Percentiles rank a stretch among this genome's conserved stretches.
Conservation (phyloP, 2,329 filamentous ascomycete species). For the Cladosporium velox region DNA sequence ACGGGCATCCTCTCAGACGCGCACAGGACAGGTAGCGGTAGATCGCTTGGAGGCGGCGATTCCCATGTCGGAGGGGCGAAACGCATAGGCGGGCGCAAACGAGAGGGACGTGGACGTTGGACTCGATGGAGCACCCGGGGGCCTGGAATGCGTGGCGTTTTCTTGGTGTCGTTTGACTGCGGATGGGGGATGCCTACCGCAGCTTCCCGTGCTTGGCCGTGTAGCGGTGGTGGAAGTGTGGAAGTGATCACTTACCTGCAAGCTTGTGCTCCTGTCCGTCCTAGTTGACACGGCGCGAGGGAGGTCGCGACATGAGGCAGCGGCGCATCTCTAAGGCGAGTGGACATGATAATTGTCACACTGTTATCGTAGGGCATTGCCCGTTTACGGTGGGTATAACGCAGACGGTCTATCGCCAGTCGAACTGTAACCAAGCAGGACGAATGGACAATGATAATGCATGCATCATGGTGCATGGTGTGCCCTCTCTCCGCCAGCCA, state of each 20-base stretch:
- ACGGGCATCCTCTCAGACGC: constrained; percentile 8
- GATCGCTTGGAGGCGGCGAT: constrained; percentile 14
- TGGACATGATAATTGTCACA: background rate
- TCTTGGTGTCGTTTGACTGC: background rate
- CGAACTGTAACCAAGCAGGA: background rate
- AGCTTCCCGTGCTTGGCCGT: constrained; percentile 10
- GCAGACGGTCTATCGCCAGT: background rate
- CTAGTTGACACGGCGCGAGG: background rate
- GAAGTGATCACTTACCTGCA: background rate
- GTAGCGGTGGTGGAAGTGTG: background rate
- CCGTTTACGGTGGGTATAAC: background rate
- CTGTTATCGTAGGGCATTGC: background rate
- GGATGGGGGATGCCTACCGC: constrained; percentile 10
- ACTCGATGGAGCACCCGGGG: constrained; percentile 12
- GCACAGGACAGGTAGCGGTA: constrained; percentile 19
- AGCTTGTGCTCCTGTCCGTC: background rate
- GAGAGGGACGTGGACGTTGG: constrained; percentile 1
- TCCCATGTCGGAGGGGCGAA: constrained; percentile 13
- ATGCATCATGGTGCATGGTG: background rate
- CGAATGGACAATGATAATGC: background rate
- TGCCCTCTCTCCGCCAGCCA: background rate
- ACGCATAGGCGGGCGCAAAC: constrained; percentile 19
- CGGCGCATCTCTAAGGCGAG: background rate
- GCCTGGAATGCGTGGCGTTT: constrained; percentile 20
- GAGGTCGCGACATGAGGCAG: background rate